Evolutionary conservation across 2,329 filamentous ascomycete species (phyloP).

Genomic region (Exophiala bonariae): DNA sequence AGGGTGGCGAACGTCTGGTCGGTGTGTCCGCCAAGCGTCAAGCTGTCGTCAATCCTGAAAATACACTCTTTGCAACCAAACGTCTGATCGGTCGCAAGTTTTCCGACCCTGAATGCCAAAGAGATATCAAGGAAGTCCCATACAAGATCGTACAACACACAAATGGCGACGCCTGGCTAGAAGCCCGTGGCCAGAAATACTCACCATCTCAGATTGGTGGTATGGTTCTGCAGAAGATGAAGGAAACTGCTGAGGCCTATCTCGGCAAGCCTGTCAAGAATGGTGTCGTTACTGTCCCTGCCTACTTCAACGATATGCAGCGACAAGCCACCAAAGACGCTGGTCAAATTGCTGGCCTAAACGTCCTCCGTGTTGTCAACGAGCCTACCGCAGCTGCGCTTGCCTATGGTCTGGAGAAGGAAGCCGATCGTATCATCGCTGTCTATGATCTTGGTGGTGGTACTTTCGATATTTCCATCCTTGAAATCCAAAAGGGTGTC

Average conservation of each 20-base stretch:
- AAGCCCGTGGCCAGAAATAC: conserved; percentile 91
- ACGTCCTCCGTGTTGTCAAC: conserved; percentile 96
- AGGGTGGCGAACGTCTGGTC: conserved; percentile 93
- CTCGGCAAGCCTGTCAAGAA: conserved; percentile 90
- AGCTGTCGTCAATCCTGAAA: conserved; percentile 97
- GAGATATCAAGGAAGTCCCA: conserved; percentile 94
- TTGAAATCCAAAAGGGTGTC: conserved; percentile 96
- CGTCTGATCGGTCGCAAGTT: conserved; percentile 98
- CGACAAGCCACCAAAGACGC: conserved; percentile 98
- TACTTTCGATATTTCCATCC: conserved; percentile 98
- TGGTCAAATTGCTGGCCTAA: conserved; percentile 91
- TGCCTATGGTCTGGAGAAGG: conserved; percentile 95
- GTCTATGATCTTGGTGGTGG: conserved; percentile 98
- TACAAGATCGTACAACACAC: conserved; percentile 98
- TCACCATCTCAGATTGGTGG: conserved; percentile 98
- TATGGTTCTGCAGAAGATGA: conserved; percentile 97
- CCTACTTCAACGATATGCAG: conserved; percentile 99
- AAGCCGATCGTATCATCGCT: conserved; percentile 82
- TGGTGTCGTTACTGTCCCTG: conserved; percentile 92
- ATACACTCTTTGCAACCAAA: conserved; percentile 98
- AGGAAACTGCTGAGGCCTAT: conserved; percentile 95
- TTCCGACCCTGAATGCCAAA: conserved; percentile 88
- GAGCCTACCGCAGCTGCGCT: conserved; percentile 95
- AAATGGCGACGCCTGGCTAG: conserved; percentile 96
- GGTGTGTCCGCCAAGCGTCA: conserved; percentile 98